phyloP scores from a whole-genome alignment of 306 rosid species.

The Lathyrus aphaca region DNA sequence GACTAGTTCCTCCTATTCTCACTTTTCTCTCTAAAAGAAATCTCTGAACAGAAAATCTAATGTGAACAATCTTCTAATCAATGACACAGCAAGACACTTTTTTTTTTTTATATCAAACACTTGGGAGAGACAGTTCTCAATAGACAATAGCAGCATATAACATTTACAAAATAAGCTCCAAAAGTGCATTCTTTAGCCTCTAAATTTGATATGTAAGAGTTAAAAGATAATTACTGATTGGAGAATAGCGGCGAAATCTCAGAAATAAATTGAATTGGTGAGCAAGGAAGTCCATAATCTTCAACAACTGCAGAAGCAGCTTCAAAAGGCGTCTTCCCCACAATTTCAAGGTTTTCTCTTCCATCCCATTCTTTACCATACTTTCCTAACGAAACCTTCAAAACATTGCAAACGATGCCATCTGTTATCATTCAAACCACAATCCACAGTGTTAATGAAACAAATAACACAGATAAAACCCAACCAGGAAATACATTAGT shows the following conservation, averaged over 20 bases:
- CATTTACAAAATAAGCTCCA: too few species aligned
- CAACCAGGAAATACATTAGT: not conserved
- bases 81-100: too few species aligned
- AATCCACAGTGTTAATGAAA: slow-evolving; percentile 19
- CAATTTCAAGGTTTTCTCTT: slow-evolving; percentile 65
- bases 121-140: too few species aligned
- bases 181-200: too few species aligned
- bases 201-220: too few species aligned
- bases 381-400: slow-evolving; percentile 57
- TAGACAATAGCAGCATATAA: too few species aligned
- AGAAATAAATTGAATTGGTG: slow-evolving; percentile 63
- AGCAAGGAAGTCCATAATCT: slow-evolving; percentile 80
- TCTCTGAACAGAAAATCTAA: too few species aligned
- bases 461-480: slow-evolving; percentile 8
- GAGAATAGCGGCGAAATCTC: slow-evolving; percentile 70
- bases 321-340: slow-evolving; percentile 77
- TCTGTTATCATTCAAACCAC: slow-evolving; percentile 52
- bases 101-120: too few species aligned
- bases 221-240: slow-evolving; percentile 51
- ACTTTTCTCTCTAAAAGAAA: too few species aligned
- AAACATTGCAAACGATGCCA: slow-evolving; percentile 64
- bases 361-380: slow-evolving; percentile 94
- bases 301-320: slow-evolving; percentile 67
- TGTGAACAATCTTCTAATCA: too few species aligned
- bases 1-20: too few species aligned